These are phyloP conservation scores for Infundibulicybe gibba DNA, from an alignment of 768 basidiomycete species.

Conservation along the genomic window DNA sequence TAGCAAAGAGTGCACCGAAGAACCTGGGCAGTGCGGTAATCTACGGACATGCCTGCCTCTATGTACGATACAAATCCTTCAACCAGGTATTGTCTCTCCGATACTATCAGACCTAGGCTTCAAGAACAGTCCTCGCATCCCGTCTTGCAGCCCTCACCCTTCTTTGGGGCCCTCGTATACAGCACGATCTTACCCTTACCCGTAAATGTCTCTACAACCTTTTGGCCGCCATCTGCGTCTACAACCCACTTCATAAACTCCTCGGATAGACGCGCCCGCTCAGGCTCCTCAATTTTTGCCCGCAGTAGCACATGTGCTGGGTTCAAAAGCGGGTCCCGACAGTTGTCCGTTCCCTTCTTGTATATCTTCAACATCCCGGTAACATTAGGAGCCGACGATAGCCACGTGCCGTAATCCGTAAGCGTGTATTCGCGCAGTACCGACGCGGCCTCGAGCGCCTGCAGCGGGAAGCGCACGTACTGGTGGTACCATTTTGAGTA, in stretches of 20 bases:
- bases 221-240: constrained; percentile 36
- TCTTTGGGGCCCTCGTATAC: constrained; percentile 24
- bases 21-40: too few relatives aligned
- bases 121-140: too few relatives aligned
- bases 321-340: constrained; percentile 41
- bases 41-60: too few relatives aligned
- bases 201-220: constrained; percentile 34
- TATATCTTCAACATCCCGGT: constrained; percentile 30
- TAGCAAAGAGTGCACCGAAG: too few relatives aligned
- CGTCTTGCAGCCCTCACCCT: too few relatives aligned
- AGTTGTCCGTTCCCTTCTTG: constrained; percentile 35
- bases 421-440: constrained; percentile 49
- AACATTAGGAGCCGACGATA: constrained; percentile 33
- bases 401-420: constrained; percentile 47
- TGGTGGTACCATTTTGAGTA: constrained; percentile 61
- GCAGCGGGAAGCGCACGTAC: constrained; percentile 47
- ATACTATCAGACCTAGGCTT: too few relatives aligned
- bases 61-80: too few relatives aligned
- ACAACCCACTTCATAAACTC: constrained; percentile 44
- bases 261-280: constrained; percentile 25
- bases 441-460: constrained; percentile 45
- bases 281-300: constrained; percentile 14
- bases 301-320: constrained; percentile 43
- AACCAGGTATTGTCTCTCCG: too few relatives aligned
- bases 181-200: constrained; percentile 23